These are phyloP conservation scores for Verbascum thapsus DNA, from an alignment of 257 asterid genomes.

Conservation along the genomic window DNA sequence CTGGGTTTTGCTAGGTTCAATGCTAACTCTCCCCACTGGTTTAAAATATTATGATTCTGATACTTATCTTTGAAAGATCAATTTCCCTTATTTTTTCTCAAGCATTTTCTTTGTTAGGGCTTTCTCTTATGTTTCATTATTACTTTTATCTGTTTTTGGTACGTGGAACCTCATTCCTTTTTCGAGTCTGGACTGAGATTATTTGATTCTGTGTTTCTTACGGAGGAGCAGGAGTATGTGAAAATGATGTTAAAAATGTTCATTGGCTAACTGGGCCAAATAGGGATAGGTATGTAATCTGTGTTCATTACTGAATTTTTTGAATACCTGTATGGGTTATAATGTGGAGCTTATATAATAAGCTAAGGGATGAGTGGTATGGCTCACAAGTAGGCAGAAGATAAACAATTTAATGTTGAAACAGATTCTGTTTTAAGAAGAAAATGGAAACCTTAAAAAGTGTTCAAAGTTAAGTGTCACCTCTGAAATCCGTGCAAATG, in stretches of 20 bases:
- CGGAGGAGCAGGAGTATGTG: constrained; percentile 9
- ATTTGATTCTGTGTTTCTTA: not conserved
- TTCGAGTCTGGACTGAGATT: not conserved
- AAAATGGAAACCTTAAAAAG: not conserved
- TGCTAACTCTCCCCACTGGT: not conserved
- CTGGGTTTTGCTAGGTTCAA: not conserved
- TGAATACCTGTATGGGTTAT: constrained; percentile 8
- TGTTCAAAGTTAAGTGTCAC: not conserved
- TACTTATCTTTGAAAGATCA: not conserved
- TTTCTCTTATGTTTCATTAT: not conserved
- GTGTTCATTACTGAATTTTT: not conserved
- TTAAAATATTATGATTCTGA: not conserved
- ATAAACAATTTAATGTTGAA: not conserved
- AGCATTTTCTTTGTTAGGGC: not conserved
- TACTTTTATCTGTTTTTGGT: not conserved
- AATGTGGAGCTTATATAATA: not conserved
- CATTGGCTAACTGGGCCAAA: not conserved
- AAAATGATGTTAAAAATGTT: not conserved
- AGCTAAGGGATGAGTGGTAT: not conserved
- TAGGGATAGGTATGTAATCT: not conserved
- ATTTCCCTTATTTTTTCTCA: not conserved
- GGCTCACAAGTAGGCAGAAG: not conserved
- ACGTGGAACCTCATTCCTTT: constrained; percentile 1
- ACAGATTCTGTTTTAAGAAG: not conserved
- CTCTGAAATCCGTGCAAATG: not conserved